phyloP scores from a whole-genome alignment of 805 yeast species.

The Middelhovenomyces tepae region DNA sequence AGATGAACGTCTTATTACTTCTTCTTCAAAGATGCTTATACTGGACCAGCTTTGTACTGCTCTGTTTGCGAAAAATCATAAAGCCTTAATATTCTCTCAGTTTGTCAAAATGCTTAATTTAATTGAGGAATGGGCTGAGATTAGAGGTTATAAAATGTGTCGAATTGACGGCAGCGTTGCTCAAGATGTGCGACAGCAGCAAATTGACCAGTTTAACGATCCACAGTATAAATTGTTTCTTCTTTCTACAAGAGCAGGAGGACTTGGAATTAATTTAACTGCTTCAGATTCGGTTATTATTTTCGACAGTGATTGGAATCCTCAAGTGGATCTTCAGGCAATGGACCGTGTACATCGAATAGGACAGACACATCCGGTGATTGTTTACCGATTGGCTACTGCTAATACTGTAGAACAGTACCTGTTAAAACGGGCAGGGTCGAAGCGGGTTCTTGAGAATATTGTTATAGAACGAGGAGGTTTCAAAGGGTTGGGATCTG shows the following conservation, averaged over 20 bases:
- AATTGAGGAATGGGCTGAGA: conserved; percentile 62
- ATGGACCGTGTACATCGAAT: conserved; percentile 93
- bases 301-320: conserved; percentile 95
- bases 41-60: conserved; percentile 52
- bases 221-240: conserved; percentile 45
- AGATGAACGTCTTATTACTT: conserved; percentile 35
- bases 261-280: conserved; percentile 78
- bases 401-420: conserved; percentile 78
- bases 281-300: conserved; percentile 85
- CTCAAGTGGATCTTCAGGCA: conserved; percentile 93
- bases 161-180: conserved; percentile 71
- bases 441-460: conserved; percentile 71
- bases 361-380: conserved; percentile 80
- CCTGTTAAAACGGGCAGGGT: conserved; percentile 65
- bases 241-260: conserved; percentile 89
- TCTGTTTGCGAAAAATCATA: conserved; percentile 47
- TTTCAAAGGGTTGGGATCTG: conserved; percentile 22
- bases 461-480: conserved; percentile 60
- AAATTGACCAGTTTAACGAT: conserved; percentile 46
- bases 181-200: conserved; percentile 56
- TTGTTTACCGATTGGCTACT: conserved; percentile 69
- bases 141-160: conserved; percentile 37
- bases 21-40: conserved; percentile 67
- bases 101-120: conserved; percentile 78
- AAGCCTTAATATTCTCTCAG: conserved; percentile 77